Percentiles rank a stretch among this genome's conserved stretches.
These are phyloP conservation scores for Chaetoceros muelleri DNA, from an alignment of 108 stramenopile species.

Conservation along the genomic window DNA sequence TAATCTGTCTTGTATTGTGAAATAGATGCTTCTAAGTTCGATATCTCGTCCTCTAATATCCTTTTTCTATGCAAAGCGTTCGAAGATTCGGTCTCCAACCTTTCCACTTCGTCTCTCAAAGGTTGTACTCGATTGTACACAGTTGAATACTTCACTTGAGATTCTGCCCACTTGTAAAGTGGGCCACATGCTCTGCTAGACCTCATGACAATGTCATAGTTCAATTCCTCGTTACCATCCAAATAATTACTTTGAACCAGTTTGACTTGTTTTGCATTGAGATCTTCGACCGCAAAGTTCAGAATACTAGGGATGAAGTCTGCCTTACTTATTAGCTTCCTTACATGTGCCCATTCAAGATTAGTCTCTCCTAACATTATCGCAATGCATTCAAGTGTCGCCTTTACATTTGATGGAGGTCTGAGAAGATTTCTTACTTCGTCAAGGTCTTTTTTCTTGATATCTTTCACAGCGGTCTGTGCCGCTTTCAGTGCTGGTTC, in stretches of 20 bases:
- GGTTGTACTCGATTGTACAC: conserved; percentile 95
- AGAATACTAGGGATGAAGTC: conserved; percentile 96
- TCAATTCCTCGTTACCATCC: conserved; percentile 62
- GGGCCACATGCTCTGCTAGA: conserved; percentile 95
- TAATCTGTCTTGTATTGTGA: conserved; percentile 94
- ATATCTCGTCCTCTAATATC: conserved; percentile 69
- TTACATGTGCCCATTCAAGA: conserved; percentile 89
- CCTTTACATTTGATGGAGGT: conserved; percentile 89
- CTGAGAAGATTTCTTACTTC: conserved; percentile 87
- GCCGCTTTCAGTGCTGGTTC: conserved; percentile 92
- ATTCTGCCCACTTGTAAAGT: conserved; percentile 92
- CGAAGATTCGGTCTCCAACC: conserved; percentile 64
- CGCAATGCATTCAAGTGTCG: conserved; percentile 92
- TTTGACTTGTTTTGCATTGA: conserved; percentile 72
- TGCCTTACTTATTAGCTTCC: conserved; percentile 77
- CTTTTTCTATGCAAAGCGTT: conserved; percentile 66
- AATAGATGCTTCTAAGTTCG: conserved; percentile 80
- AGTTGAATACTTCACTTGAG: conserved; percentile 87
- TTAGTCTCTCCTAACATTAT: conserved; percentile 90
- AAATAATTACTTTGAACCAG: conserved; percentile 77
- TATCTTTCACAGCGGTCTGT: conserved; percentile 79
- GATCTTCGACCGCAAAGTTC: conserved; percentile 87
- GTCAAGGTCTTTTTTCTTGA: conserved; percentile 94
- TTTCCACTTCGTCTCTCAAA: conserved; percentile 90
- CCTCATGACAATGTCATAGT: conserved; percentile 51